Base-by-base conservation (phyloP, 2,329 filamentous ascomycete genomes). In the Xylariaceae sp. region DNA sequence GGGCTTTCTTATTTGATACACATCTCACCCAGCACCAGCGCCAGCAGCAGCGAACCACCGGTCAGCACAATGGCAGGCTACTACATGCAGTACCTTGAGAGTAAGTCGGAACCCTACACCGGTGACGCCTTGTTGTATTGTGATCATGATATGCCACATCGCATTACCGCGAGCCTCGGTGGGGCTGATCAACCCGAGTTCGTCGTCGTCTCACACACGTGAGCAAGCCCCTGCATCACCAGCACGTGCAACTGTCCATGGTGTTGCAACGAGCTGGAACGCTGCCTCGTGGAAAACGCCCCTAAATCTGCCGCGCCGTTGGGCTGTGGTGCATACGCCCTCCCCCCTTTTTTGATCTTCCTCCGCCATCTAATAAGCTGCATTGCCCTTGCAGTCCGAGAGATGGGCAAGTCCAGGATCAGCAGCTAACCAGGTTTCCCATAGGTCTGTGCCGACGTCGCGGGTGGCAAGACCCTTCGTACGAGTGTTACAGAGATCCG, bases 381-480 rank as follows among this genome's bases (percentile, higher is more conserved):
- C 56, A 59, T 59, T 55, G 34, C 22, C 40, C n/a, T 44, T 50
- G 48, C 48, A 52, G 40, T 45, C 56, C 49, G 50, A 60, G 54
- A 50, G 45, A 44, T 8, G 27, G 27, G 48, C 48, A 51, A 33
- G 34, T 46, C 54, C 50, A 47, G 54, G 59, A 59, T 58, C 48
- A 58, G 55, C 53, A 53, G 53, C 62, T 64, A 56, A 64, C 58
- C 51, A 55, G 55, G 47, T 50, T 53, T 59, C 56, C 54, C 55
- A 61, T 67, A 97, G 92, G 90, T 72, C 85, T 96, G 63, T 97
- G 92, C 77, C 86, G 88, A 67, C 89, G 92, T 60, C 89, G 92
- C 67, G 88, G 89, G 69, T 97, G 92, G 92, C 83, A 82, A 57
- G 88, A 95, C 66, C 92, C 92, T 61, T 77, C 82, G 65, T 97